A percentile compares a stretch with the other conserved stretches of the same genome.
Evolutionary conservation across 2,329 filamentous ascomycete genomes (phyloP).

Genomic region (Juglanconis juglandina): DNA sequence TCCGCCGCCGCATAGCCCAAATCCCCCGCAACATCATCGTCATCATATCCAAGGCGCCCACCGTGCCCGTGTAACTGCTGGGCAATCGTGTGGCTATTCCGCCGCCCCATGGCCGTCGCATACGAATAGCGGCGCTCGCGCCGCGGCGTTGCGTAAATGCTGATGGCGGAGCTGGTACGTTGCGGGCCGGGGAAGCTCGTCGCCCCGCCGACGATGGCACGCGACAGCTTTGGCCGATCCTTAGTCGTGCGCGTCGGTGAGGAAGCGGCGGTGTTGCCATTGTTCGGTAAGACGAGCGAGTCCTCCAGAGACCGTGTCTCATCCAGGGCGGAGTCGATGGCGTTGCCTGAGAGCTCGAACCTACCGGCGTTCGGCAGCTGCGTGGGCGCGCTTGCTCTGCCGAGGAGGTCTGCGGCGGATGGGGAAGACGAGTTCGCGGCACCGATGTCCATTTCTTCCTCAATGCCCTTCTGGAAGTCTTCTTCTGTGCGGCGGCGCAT

Average conservation of each 20-base stretch:
- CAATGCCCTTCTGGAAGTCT: conserved; percentile 45
- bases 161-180: conserved; percentile 32
- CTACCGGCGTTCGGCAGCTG: conserved; percentile 73
- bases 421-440: conserved; percentile 56
- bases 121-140: conserved; percentile 55
- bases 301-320: conserved; percentile 36
- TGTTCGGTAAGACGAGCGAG: conserved; percentile 15
- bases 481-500: conserved; percentile 64
- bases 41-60: conserved; percentile 42
- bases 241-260: conserved; percentile 11
- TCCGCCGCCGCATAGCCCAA: conserved; percentile 91
- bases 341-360: conserved; percentile 59
- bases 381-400: conserved; percentile 56
- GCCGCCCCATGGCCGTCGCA: conserved; percentile 44
- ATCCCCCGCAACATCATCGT: conserved; percentile 84
- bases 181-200: conserved; percentile 40
- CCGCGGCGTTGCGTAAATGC: conserved; percentile 41
- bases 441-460: conserved; percentile 93
- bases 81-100: conserved; percentile 49
- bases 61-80: conserved; percentile 46
- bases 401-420: conserved; percentile 65
- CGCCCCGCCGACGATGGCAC: conserved; percentile 20
- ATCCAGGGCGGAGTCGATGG: conserved; percentile 38
- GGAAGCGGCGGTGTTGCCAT: conserved; percentile 16
- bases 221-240: conserved; percentile 22